Evolutionary conservation across 768 basidiomycete genomes (phyloP), one percentile per base, ranked within the genome.

Genomic region (Rhizopogon sp.): DNA sequence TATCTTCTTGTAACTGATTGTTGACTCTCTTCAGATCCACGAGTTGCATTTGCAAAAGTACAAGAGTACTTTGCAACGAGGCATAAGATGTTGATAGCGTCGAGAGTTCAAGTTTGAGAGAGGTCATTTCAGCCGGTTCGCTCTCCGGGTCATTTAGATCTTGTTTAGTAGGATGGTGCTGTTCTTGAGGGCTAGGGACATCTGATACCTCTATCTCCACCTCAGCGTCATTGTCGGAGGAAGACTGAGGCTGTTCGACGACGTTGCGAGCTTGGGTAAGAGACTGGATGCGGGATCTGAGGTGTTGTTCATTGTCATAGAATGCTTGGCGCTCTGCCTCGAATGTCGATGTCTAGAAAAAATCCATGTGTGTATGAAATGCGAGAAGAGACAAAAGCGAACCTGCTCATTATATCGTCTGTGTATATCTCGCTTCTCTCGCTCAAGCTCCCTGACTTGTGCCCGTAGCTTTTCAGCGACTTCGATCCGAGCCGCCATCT

Each of bases 221-320:
- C 39, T 80, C 77, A 17, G 66, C 68, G 60, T 79, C 75, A 9
- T 66, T 54, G 31, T 70, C 33, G 13, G 8, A 20, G 47, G 65
- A 60, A 35, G 73, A 59, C 41, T 72, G 61, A 16, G 69, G 61
- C 6, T 62, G 65, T 54, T 81, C 78, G 8, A 71, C 68, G 50
- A 81, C 79, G 65, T 79, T 88, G 56, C 84, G 81, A 43, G 81
- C 77, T 58, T 90, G 82, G 6, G 80, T 75, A 39, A 93, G 81
- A 7, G 87, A 88, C 64, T 89, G 86, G 50, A 95, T 93, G 56
- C 91, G 89, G 43, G 89, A 88, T 71, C 93, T 93, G 60, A 94
- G 84, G 69, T 93, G 92, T 66, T 94, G 89, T 64, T 96, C 93
- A 64, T 91, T 93, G 70, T 95, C 93, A 65, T 93, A 93, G 70